These are phyloP conservation scores for Termitomyces sp. DNA, from an alignment of 1,284 basidiomycete genomes.

Conservation along the genomic window DNA sequence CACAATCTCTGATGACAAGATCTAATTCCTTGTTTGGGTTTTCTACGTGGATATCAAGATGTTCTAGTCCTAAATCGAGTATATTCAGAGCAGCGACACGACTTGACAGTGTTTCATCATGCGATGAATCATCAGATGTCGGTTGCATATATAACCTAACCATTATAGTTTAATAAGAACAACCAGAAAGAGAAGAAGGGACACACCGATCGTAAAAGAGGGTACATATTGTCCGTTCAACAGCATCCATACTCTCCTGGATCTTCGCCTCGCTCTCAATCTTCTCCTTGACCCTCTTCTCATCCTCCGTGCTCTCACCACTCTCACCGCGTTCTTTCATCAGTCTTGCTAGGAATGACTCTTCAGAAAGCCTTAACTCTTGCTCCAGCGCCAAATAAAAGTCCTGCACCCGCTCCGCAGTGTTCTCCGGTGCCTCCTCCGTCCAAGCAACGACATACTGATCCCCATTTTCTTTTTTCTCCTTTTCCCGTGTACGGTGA, in stretches of 20 bases:
- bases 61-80: constrained; percentile 80
- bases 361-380: constrained; percentile 27
- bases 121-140: constrained; percentile 73
- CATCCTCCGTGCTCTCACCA: constrained; percentile 24
- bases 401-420: constrained; percentile 62
- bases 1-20: constrained; percentile 66
- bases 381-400: constrained; percentile 57
- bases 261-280: constrained; percentile 37
- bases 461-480: constrained; percentile 16
- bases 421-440: constrained; percentile 44
- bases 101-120: constrained; percentile 84
- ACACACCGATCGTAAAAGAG: constrained; percentile 69
- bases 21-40: constrained; percentile 53
- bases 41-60: constrained; percentile 78
- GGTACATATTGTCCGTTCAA: constrained; percentile 66
- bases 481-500: constrained; percentile 13
- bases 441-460: constrained; percentile 34
- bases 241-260: constrained; percentile 57
- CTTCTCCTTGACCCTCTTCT: constrained; percentile 24
- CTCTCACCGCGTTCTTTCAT: constrained; percentile 16
- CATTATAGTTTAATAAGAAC: background rate
- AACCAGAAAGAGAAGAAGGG: background rate
- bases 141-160: constrained; percentile 39
- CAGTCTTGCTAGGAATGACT: constrained; percentile 13
- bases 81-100: constrained; percentile 88